Evolutionary conservation across 805 yeast genomes (phyloP).

Genomic region (Wickerhamiella nectarea): DNA sequence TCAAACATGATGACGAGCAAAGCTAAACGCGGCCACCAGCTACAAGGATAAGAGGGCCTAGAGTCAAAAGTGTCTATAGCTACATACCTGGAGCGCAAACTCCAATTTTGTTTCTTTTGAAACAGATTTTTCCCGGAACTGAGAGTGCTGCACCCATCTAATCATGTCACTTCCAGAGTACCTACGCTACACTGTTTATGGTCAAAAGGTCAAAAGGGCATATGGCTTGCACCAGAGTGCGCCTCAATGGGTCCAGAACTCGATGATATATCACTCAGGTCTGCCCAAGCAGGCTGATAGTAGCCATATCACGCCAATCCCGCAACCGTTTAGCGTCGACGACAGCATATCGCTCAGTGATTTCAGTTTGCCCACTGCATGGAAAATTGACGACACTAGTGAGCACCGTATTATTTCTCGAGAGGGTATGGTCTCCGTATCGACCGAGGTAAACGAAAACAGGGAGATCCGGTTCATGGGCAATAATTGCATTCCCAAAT

Average conservation of each 20-base stretch:
- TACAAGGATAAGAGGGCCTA: too few species aligned
- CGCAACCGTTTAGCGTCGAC: too few species aligned
- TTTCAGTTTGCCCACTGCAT: neutral
- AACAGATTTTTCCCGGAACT: too few species aligned
- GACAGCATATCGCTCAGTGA: too few species aligned
- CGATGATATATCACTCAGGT: slow-evolving; percentile 2
- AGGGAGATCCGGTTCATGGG: neutral
- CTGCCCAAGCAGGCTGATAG: neutral
- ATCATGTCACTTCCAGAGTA: slow-evolving; percentile 7
- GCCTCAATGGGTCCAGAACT: slow-evolving; percentile 5
- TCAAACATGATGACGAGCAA: slow-evolving; percentile 15
- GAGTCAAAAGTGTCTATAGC: too few species aligned
- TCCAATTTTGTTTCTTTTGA: too few species aligned
- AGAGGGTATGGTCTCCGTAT: neutral
- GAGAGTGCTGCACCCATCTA: neutral
- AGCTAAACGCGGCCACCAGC: too few species aligned
- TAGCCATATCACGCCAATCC: too few species aligned
- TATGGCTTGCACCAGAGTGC: neutral
- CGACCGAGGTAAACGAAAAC: slow-evolving; percentile 1
- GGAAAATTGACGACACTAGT: neutral
- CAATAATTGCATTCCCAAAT: slow-evolving; percentile 28
- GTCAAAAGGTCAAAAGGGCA: neutral
- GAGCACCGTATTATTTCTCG: neutral
- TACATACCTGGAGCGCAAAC: too few species aligned
- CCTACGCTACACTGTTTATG: slow-evolving; percentile 8